Evolutionary conservation across 2,329 filamentous ascomycete species (phyloP).

Genomic region (Epichloe elymi): DNA sequence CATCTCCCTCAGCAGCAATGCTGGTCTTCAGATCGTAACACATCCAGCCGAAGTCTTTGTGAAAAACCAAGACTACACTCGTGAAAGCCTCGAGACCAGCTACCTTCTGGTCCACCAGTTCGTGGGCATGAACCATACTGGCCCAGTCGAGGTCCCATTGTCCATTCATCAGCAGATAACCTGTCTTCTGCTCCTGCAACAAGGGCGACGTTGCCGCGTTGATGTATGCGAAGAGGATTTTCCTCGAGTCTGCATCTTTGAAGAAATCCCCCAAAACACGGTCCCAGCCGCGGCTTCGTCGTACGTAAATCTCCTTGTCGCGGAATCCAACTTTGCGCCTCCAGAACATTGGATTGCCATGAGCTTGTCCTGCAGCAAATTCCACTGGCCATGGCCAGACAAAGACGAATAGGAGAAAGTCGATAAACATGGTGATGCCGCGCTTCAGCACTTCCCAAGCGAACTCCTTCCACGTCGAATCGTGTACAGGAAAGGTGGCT

Average conservation of each 20-base stretch:
- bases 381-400: conserved; percentile 62
- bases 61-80: conserved; percentile 55
- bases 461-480: conserved; percentile 44
- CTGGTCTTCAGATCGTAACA: conserved; percentile 45
- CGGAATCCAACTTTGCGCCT: conserved; percentile 62
- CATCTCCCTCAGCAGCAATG: conserved; percentile 41
- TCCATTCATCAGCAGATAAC: conserved; percentile 72
- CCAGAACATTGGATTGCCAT: conserved; percentile 57
- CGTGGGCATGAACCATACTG: conserved; percentile 62
- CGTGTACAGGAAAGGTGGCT: conserved; percentile 47
- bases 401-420: conserved; percentile 56
- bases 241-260: conserved; percentile 35
- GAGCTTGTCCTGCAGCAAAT: conserved; percentile 48
- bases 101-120: conserved; percentile 51
- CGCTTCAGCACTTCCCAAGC: conserved; percentile 44
- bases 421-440: conserved; percentile 53
- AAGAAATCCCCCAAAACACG: conserved; percentile 40
- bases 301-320: conserved; percentile 68
- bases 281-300: conserved; percentile 65
- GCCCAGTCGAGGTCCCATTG: conserved; percentile 83
- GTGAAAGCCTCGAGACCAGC: conserved; percentile 53
- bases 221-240: conserved; percentile 48
- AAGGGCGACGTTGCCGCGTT: conserved; percentile 55
- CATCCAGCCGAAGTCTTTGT: conserved; percentile 55
- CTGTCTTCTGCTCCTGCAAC: conserved; percentile 64